Evolutionary conservation across 768 basidiomycete genomes (phyloP), one percentile per base, ranked within the genome.

Genomic region (Gautieria morchelliformis): DNA sequence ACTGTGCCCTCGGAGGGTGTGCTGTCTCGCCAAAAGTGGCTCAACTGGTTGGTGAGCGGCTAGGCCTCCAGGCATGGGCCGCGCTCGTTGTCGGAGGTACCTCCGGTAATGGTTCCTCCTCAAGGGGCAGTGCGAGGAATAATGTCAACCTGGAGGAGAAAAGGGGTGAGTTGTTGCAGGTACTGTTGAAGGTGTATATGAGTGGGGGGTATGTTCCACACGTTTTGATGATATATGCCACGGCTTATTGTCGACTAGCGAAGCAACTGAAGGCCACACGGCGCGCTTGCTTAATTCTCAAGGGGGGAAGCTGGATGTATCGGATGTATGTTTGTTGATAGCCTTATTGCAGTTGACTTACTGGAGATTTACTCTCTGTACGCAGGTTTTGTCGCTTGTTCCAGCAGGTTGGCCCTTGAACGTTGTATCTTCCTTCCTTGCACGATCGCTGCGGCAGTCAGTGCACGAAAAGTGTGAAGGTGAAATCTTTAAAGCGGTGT

Each of bases 181-280:
- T 83, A 32, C 69, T 95, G 30, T 65, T 95, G 58, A 83, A 87
- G 66, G 86, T 93, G 7, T 93, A 93, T 68, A 86, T 92, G 85
- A 74, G 73, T 37, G 82, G 84, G 56, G 80, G 81, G 89, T 89
- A 63, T 58, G 85, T 76, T 30, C 56, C n/a, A 17, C 39, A 27
- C 9, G 59, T 48, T 53, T 51, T 41, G 24, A 48, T 48, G n/a
- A 45, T 56, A 7, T 55, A 24, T 53, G 19, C 45, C 54, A 39
- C 8, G 20, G 42, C n/a, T 17, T 39, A 12, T 37, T 46, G n/a
- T 58, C 51, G 55, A 37, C 20, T 57, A 89, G 84, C 48, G 76
- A 78, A 58, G 67, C 71, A 1, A 78, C 76, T 32, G 69, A 79
- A 3, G 78, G 79, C 19, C 80, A 83, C 42, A 82, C 89, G 0